phyloP scores from a whole-genome alignment of 352 stramenopile genomes.

The Phytophthora tubulina region DNA sequence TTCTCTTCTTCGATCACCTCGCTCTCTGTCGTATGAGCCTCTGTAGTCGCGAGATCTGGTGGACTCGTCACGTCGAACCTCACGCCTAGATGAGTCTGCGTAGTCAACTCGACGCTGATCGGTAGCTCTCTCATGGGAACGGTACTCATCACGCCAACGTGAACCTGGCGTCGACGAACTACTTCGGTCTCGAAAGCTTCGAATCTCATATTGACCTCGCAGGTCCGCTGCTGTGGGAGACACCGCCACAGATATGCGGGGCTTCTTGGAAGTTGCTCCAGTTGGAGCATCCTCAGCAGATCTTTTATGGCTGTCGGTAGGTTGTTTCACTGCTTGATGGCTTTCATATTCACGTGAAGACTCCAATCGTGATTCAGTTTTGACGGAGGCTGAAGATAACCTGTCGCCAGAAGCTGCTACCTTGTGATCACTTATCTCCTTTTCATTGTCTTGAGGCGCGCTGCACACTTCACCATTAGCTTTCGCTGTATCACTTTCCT shows the following conservation, averaged over 20 bases:
- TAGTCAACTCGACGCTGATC: conserved; percentile 12
- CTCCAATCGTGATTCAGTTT: conserved; percentile 7
- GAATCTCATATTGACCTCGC: conserved; percentile 35
- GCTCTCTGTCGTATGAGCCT: conserved; percentile 20
- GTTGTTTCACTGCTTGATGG: conserved; percentile 1
- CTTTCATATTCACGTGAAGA: too few species aligned
- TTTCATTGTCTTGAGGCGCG: conserved; percentile 2
- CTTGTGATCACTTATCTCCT: conserved; percentile 16
- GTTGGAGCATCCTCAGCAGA: conserved; percentile 9
- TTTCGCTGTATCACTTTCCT: not conserved
- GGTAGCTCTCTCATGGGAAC: conserved; percentile 15
- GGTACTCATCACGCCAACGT: conserved; percentile 22
- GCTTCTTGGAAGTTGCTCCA: conserved; percentile 28
- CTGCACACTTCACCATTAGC: not conserved
- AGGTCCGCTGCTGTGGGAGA: conserved; percentile 22
- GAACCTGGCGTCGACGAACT: conserved; percentile 27
- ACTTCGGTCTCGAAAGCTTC: conserved; percentile 31
- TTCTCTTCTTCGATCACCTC: conserved; percentile 19
- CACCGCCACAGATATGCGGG: conserved; percentile 19
- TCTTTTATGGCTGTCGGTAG: conserved; percentile 37
- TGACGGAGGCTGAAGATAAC: not conserved
- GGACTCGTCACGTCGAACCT: conserved; percentile 17
- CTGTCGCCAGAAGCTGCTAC: not conserved
- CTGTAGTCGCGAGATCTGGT: conserved; percentile 26
- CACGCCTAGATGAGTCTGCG: conserved; percentile 16